phyloP scores from a whole-genome alignment of 2,329 filamentous ascomycete genomes.

The Fusarium coffeatum region DNA sequence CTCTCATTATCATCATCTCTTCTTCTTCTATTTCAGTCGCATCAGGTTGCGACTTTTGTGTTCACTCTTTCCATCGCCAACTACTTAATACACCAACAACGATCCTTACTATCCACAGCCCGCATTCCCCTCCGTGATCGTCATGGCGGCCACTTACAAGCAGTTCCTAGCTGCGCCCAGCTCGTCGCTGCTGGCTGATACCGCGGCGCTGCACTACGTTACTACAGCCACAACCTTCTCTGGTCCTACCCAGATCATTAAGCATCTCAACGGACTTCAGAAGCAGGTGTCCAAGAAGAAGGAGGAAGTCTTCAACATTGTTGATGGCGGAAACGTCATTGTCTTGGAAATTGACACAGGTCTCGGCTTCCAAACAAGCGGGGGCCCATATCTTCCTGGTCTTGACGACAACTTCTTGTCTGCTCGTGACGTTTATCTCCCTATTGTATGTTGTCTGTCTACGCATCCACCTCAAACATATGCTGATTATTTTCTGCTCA shows the following conservation, averaged over 20 bases:
- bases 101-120: conserved; percentile 27
- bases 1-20: conserved; percentile 14
- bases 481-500: conserved; percentile 52
- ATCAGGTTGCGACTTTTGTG: conserved; percentile 22
- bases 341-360: conserved; percentile 88
- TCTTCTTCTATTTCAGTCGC: conserved; percentile 19
- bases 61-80: conserved; percentile 3
- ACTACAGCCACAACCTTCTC: conserved; percentile 83
- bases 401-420: conserved; percentile 95
- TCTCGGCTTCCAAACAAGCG: conserved; percentile 82
- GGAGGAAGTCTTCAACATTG: conserved; percentile 77
- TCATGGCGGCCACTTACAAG: conserved; percentile 69
- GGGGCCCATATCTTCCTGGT: conserved; percentile 86
- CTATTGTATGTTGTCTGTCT: conserved; percentile 73
- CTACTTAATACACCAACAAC: conserved; percentile 12
- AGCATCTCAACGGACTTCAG: conserved; percentile 78
- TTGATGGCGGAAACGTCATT: conserved; percentile 77
- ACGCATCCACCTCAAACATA: neutral
- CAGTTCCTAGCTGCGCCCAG: conserved; percentile 77
- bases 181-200: conserved; percentile 70
- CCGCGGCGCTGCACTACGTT: conserved; percentile 85
- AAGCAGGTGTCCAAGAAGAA: conserved; percentile 85
- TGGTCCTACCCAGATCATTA: conserved; percentile 80
- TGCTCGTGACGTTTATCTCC: conserved; percentile 81
- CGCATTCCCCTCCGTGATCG: conserved; percentile 32